phyloP scores from a whole-genome alignment of 371 early-diverging fungal genomes.

The Syncephalastrum sp. region DNA sequence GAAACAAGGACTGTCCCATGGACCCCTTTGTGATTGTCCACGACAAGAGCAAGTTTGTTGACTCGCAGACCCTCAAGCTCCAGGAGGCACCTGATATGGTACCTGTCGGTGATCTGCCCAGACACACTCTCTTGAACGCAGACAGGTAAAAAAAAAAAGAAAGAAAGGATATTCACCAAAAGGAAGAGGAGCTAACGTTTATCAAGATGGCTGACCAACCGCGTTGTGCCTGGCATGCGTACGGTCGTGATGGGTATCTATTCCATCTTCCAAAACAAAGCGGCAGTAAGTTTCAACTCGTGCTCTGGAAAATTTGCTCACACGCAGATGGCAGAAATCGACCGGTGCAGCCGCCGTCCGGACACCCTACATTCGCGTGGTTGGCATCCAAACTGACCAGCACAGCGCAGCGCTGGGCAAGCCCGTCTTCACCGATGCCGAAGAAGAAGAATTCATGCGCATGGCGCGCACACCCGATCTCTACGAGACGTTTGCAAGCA shows the following conservation, averaged over 20 bases:
- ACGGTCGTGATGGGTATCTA: conserved; percentile 97
- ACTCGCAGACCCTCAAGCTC: conserved; percentile 97
- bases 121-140: conserved; percentile 90
- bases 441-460: conserved; percentile 87
- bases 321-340: conserved; percentile 29
- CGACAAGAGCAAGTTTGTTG: conserved; percentile 96
- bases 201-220: conserved; percentile 75
- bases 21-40: conserved; percentile 97
- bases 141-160: conserved; percentile 61
- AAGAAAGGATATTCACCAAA: not conserved
- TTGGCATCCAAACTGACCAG: conserved; percentile 86
- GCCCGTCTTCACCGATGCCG: conserved; percentile 84
- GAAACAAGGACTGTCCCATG: conserved; percentile 68
- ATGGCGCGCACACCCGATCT: conserved; percentile 88
- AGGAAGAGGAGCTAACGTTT: not conserved
- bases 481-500: conserved; percentile 85
- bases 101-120: conserved; percentile 98
- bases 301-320: not conserved
- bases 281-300: conserved; percentile 30
- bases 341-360: conserved; percentile 85
- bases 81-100: conserved; percentile 99
- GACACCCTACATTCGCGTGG: conserved; percentile 90
- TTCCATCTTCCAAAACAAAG: conserved; percentile 80
- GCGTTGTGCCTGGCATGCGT: conserved; percentile 94
- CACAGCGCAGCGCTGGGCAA: conserved; percentile 70